phyloP scores from a whole-genome alignment of 2,329 filamentous ascomycete genomes.

The Neonectria hederae region DNA sequence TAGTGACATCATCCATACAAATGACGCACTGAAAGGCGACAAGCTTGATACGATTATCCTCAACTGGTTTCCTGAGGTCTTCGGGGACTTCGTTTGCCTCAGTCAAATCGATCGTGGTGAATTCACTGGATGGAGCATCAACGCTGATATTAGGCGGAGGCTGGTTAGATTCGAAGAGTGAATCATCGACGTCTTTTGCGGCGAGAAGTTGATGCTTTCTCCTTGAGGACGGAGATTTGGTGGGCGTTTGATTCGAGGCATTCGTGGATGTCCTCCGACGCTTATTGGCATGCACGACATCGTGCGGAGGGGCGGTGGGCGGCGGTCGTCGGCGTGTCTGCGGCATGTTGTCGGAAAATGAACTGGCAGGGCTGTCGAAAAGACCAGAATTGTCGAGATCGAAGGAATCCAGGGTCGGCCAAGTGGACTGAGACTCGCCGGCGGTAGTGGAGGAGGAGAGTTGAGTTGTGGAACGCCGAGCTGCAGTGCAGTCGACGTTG shows the following conservation, averaged over 20 bases:
- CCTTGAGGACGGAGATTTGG: conserved; percentile 13
- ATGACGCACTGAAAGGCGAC: conserved; percentile 71
- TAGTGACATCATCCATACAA: conserved; percentile 70
- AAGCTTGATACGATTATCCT: conserved; percentile 62
- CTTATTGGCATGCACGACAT: conserved; percentile 36
- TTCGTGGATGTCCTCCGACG: conserved; percentile 38
- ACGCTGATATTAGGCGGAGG: conserved; percentile 21
- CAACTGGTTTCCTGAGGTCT: conserved; percentile 55
- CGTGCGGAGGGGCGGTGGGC: conserved; percentile 25
- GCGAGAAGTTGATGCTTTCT: conserved; percentile 14
- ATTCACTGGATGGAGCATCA: conserved; percentile 35
- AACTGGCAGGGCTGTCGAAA: conserved; percentile 40
- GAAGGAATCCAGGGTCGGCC: conserved; percentile 43
- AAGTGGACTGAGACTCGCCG: conserved; percentile 40
- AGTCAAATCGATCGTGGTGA: conserved; percentile 49
- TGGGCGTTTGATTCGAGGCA: conserved; percentile 13
- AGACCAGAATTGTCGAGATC: conserved; percentile 41
- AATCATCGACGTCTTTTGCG: conserved; percentile 39
- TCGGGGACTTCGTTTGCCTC: conserved; percentile 56
- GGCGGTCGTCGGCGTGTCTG: conserved; percentile 30
- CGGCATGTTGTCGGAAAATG: conserved; percentile 46
- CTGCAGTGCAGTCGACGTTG: conserved; percentile 23
- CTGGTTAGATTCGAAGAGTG: conserved; percentile 42
- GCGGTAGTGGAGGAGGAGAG: conserved; percentile 35
- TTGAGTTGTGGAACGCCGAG: conserved; percentile 35